Conservation (phyloP, 352 stramenopile genomes). For the Phytophthora capsici region DNA sequence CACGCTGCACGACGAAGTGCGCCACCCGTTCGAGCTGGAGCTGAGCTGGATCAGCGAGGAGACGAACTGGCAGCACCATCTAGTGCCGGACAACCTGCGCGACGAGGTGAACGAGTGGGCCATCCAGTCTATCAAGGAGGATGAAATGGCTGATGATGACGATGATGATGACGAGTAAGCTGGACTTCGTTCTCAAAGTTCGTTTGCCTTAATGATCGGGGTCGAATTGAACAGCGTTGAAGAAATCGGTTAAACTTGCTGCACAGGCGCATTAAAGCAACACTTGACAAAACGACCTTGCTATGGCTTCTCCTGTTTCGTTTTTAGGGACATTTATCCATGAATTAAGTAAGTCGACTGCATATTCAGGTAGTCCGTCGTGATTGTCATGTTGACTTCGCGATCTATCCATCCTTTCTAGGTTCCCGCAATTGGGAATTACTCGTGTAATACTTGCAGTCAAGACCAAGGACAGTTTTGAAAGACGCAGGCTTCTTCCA, state of each 20-base stretch:
- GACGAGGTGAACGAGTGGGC: constrained; percentile 88
- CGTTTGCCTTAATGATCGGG: neutral
- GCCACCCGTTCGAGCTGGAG: constrained; percentile 99
- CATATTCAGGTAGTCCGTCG: too few species aligned
- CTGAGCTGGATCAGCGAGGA: constrained; percentile 98
- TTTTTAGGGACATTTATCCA: too few species aligned
- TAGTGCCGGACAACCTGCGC: constrained; percentile 92
- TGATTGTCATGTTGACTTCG: too few species aligned
- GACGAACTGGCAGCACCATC: constrained; percentile 94
- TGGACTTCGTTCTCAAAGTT: constrained; percentile 14
- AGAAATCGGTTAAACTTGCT: constrained; percentile 26
- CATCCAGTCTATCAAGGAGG: constrained; percentile 86
- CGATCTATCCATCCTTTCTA: too few species aligned
- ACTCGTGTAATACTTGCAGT: too few species aligned
- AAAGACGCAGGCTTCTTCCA: too few species aligned
- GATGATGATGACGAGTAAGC: constrained; percentile 78
- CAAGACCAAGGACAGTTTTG: too few species aligned
- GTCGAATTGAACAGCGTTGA: constrained; percentile 1
- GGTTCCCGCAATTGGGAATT: too few species aligned
- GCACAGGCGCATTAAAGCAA: constrained; percentile 36
- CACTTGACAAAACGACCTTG: constrained; percentile 15
- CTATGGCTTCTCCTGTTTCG: too few species aligned
- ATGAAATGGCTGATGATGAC: constrained; percentile 89
- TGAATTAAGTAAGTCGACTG: too few species aligned
- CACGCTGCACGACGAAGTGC: constrained; percentile 96